phyloP scores from a whole-genome alignment of 495 filamentous ascomycete genomes.

The Aspergillus sparsus region DNA sequence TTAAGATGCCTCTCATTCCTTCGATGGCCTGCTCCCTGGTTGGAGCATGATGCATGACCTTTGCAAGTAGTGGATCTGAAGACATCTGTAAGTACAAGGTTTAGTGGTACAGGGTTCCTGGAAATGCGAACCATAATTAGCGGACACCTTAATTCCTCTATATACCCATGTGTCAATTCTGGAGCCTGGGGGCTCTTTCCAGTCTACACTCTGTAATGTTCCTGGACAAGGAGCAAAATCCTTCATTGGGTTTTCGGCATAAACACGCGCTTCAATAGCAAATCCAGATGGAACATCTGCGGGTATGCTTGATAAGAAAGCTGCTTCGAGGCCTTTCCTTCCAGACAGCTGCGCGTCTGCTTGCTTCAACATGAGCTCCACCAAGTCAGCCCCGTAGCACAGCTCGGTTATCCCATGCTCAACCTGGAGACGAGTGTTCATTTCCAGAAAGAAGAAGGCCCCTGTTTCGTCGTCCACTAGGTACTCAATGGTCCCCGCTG shows the following conservation, averaged over 20 bases:
- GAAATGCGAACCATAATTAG: conserved; percentile 50
- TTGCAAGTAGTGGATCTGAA: conserved; percentile 61
- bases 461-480: conserved; percentile 60
- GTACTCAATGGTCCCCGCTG: conserved; percentile 65
- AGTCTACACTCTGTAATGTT: conserved; percentile 56
- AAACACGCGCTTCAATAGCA: conserved; percentile 62
- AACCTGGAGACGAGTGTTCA: conserved; percentile 69
- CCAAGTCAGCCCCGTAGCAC: conserved; percentile 60
- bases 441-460: conserved; percentile 66
- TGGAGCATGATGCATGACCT: conserved; percentile 56
- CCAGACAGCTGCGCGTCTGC: conserved; percentile 48
- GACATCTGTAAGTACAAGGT: conserved; percentile 1
- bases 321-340: conserved; percentile 39
- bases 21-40: conserved; percentile 45
- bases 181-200: conserved; percentile 41
- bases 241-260: conserved; percentile 60
- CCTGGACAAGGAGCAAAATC: conserved; percentile 61
- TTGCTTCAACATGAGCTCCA: conserved; percentile 56
- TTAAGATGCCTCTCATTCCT: conserved; percentile 44
- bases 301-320: conserved; percentile 36
- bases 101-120: background rate
- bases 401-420: conserved; percentile 68
- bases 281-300: conserved; percentile 38
- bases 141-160: conserved; percentile 53
- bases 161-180: conserved; percentile 66